These are phyloP conservation scores for Hydnomerulius pinastri DNA, from an alignment of 768 basidiomycete genomes.

Conservation along the genomic window DNA sequence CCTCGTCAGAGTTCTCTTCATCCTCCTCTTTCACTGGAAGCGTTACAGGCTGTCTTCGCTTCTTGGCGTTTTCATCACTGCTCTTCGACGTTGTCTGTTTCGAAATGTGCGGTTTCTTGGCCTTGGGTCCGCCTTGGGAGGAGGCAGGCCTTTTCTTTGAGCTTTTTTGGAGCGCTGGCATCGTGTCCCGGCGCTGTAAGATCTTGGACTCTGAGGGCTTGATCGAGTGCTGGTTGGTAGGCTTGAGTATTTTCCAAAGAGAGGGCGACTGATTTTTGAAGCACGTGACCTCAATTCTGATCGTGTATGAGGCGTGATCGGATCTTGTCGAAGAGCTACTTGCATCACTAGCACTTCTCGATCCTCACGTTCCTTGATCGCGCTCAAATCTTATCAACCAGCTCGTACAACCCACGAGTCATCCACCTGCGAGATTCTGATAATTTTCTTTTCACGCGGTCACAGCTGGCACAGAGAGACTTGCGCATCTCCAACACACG, in stretches of 20 bases:
- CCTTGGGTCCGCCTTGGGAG: slow-evolving; percentile 46
- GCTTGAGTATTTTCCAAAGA: neutral
- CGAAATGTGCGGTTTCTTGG: slow-evolving; percentile 56
- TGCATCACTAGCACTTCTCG: too few species aligned
- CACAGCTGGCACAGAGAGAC: too few species aligned
- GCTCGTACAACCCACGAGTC: too few species aligned
- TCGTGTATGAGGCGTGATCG: neutral
- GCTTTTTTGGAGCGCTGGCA: slow-evolving; percentile 44
- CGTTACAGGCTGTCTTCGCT: slow-evolving; percentile 66
- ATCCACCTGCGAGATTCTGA: too few species aligned
- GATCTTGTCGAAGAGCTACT: slow-evolving; percentile 14
- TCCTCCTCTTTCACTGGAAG: slow-evolving; percentile 32
- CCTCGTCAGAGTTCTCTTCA: slow-evolving; percentile 39
- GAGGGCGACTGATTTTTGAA: neutral
- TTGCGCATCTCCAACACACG: too few species aligned
- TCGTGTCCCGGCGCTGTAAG: slow-evolving; percentile 15
- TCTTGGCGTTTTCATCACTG: slow-evolving; percentile 42
- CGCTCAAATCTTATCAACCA: too few species aligned
- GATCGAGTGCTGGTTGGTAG: neutral
- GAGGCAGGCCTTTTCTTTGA: slow-evolving; percentile 53
- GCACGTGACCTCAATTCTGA: slow-evolving; percentile 19
- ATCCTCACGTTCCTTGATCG: too few species aligned
- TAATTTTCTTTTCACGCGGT: too few species aligned
- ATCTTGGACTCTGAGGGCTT: neutral
- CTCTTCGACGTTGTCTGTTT: slow-evolving; percentile 25